These are phyloP conservation scores for Neopestalotiopsis clavispora DNA, from an alignment of 2,329 filamentous ascomycete genomes.

Conservation along the genomic window DNA sequence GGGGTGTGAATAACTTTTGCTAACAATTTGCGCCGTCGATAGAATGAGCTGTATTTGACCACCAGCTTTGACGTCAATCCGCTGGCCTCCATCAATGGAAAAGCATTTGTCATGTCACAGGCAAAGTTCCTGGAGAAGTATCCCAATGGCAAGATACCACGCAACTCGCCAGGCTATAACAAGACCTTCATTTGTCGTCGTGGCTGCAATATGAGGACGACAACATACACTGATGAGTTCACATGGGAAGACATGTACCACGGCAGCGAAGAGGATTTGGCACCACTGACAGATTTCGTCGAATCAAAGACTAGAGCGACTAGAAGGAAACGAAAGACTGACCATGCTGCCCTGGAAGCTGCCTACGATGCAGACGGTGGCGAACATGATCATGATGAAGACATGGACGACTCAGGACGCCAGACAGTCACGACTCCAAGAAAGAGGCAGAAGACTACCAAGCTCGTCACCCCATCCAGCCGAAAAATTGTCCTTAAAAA, in stretches of 20 bases:
- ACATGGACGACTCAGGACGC: slow-evolving; percentile 36
- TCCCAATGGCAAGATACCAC: slow-evolving; percentile 76
- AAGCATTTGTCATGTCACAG: slow-evolving; percentile 78
- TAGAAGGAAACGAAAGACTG: slow-evolving; percentile 49
- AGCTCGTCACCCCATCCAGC: slow-evolving; percentile 47
- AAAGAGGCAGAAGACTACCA: slow-evolving; percentile 58
- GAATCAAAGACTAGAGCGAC: slow-evolving; percentile 75
- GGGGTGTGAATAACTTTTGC: not conserved
- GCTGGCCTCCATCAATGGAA: slow-evolving; percentile 87
- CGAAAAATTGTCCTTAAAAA: slow-evolving; percentile 75
- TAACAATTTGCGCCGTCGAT: not conserved
- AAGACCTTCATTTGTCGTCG: slow-evolving; percentile 90
- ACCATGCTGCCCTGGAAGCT: slow-evolving; percentile 34
- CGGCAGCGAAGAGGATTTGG: slow-evolving; percentile 68
- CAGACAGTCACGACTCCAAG: slow-evolving; percentile 54
- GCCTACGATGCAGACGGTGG: slow-evolving; percentile 36
- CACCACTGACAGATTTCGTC: slow-evolving; percentile 68
- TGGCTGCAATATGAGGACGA: slow-evolving; percentile 86
- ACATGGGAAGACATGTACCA: slow-evolving; percentile 85
- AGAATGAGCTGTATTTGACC: slow-evolving; percentile 93
- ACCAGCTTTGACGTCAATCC: slow-evolving; percentile 87
- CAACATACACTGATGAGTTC: slow-evolving; percentile 92
- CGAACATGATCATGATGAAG: slow-evolving; percentile 27
- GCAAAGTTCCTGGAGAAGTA: slow-evolving; percentile 70
- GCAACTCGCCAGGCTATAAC: slow-evolving; percentile 74